These are phyloP conservation scores for Tulasnella sp. DNA, from an alignment of 768 basidiomycete genomes.

Conservation along the genomic window DNA sequence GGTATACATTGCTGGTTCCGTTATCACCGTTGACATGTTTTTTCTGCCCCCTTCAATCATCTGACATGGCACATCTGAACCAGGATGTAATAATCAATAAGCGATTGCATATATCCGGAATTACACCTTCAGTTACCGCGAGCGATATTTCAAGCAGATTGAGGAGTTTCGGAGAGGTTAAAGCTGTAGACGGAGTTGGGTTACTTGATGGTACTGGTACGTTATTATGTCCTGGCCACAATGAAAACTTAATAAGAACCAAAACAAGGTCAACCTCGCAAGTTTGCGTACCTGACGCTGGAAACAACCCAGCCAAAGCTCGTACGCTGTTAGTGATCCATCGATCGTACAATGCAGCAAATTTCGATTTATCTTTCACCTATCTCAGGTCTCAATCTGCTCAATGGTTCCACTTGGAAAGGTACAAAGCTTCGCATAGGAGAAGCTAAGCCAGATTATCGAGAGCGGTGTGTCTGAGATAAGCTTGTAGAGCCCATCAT, in stretches of 20 bases:
- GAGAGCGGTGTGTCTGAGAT: conserved; percentile 37
- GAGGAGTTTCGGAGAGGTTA: conserved; percentile 54
- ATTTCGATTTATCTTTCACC: not conserved
- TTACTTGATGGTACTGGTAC: conserved; percentile 44
- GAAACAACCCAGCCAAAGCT: conserved; percentile 48
- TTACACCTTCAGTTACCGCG: conserved; percentile 49
- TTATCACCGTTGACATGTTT: no score
- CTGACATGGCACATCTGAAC: no score
- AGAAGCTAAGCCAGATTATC: conserved; percentile 67
- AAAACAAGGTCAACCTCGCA: conserved; percentile 35
- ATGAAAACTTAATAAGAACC: not conserved
- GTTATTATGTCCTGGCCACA: not conserved
- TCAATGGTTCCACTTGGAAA: conserved; percentile 79
- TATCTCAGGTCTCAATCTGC: conserved; percentile 48
- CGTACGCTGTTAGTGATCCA: conserved; percentile 49
- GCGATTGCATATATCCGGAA: conserved; percentile 60
- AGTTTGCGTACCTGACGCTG: conserved; percentile 62
- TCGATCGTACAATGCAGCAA: not conserved
- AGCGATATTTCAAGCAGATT: conserved; percentile 47
- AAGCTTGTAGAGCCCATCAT: not conserved
- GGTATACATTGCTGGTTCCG: no score
- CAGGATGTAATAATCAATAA: conserved; percentile 30
- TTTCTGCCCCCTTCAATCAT: no score
- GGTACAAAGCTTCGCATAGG: conserved; percentile 73
- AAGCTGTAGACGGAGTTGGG: conserved; percentile 57